Evolutionary conservation across 106 monocot species (phyloP).

Genomic region (Dioscorea alata): DNA sequence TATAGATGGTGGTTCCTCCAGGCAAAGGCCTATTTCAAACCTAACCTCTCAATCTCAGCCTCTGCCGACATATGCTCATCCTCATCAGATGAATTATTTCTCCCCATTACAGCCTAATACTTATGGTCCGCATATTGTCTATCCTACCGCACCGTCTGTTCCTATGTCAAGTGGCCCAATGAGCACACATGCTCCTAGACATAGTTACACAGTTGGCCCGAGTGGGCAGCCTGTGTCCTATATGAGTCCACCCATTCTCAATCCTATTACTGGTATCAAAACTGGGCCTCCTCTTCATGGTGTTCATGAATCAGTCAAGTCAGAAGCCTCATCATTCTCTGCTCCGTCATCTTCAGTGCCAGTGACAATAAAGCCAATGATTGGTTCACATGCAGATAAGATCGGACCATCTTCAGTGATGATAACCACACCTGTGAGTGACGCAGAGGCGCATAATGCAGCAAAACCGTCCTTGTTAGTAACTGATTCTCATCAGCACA

Average conservation of each 20-base stretch:
- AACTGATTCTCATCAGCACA: conserved; percentile 5
- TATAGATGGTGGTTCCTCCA: conserved; percentile 6
- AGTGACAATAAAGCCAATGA: conserved; percentile 23
- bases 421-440: conserved; percentile 24
- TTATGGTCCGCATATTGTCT: conserved; percentile 11
- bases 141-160: conserved; percentile 26
- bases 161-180: conserved; percentile 41
- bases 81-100: neutral
- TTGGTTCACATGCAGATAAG: conserved; percentile 10
- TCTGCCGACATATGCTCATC: conserved; percentile 1
- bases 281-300: conserved; percentile 10
- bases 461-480: conserved; percentile 19
- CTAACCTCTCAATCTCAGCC: conserved; percentile 18
- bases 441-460: conserved; percentile 23
- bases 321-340: conserved; percentile 20
- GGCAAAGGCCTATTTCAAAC: conserved; percentile 18
- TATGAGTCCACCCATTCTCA: conserved; percentile 21
- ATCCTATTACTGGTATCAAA: conserved; percentile 21
- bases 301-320: conserved; percentile 26
- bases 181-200: conserved; percentile 49
- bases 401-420: conserved; percentile 20
- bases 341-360: conserved; percentile 18
- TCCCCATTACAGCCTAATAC: neutral
- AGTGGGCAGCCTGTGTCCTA: conserved; percentile 40
- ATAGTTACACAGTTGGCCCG: conserved; percentile 50